Base-by-base conservation (phyloP, 257 asterid species). In the Ilex asprella region DNA sequence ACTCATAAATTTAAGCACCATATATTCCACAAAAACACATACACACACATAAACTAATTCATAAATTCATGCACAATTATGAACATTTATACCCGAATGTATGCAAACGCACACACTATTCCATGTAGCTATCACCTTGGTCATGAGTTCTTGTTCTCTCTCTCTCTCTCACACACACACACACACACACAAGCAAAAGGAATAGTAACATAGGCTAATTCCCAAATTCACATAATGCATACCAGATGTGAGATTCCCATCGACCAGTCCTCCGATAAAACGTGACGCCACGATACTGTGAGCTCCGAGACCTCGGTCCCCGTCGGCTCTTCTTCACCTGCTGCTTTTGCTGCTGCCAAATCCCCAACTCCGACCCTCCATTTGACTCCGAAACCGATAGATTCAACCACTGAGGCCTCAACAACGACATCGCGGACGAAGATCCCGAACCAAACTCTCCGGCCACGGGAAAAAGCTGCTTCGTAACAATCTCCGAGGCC, bases 231-330 rank as follows among this genome's bases (percentile, higher is more conserved):
- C 41, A 35, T 4, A 35, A 4, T 8, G 2, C 41, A 7, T 53
- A 53, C 57, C 57, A 53, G 30, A 53, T 53, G 15, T 53, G 57
- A 0, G 57, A 53, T 16, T 53, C 57, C 57, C 57, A 53, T 2
- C 57, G 57, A 21, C 57, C 57, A 15, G 29, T 53, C 57, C 57
- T 53, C 30, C 57, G 27, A n/a, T 53, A 53, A 21, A 53, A 53
- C 30, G 57, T 53, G 27, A 53, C 57, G 4, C 57, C 57, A 14
- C 57, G 29, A n/a, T 53, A 53, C 30, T 53, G 57, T 2, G 57
- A 53, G 57, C 57, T 53, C 30, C 57, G 57, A 53, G 57, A 53
- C 30, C 11, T 53, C 11, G 57, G 57, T 10, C 57, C 57, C 11
- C 57, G 29, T 27, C 57, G 5, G 30, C 57, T 53, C 57, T 21